These are phyloP conservation scores for Tetrapisispora iriomotensis DNA, from an alignment of 805 yeast species.

Conservation along the genomic window DNA sequence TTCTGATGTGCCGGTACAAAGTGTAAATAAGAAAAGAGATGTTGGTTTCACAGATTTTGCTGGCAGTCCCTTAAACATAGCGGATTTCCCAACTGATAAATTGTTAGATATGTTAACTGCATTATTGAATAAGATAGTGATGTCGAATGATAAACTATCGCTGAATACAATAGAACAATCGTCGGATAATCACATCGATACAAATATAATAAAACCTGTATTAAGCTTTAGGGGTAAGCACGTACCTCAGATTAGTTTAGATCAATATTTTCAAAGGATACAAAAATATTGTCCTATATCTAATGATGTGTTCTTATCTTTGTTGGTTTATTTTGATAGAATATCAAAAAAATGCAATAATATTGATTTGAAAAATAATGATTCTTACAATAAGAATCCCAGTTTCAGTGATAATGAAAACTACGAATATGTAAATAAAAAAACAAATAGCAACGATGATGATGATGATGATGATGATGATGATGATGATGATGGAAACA, in stretches of 20 bases:
- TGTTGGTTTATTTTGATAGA: slow-evolving; percentile 88
- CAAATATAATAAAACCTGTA: slow-evolving; percentile 33
- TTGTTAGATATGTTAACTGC: slow-evolving; percentile 79
- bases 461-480: neutral
- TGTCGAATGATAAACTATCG: slow-evolving; percentile 74
- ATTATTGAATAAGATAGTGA: slow-evolving; percentile 74
- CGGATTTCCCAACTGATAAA: slow-evolving; percentile 72
- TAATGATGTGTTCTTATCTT: slow-evolving; percentile 84
- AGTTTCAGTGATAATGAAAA: neutral
- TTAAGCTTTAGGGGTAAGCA: slow-evolving; percentile 93
- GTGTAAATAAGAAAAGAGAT: neutral
- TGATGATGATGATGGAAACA: slow-evolving; percentile 7
- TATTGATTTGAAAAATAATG: neutral
- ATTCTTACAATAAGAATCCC: too few relatives aligned
- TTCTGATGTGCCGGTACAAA: neutral
- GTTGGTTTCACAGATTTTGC: neutral
- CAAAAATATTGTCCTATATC: slow-evolving; percentile 98
- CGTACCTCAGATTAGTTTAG: slow-evolving; percentile 88
- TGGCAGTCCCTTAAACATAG: slow-evolving; percentile 39
- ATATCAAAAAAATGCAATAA: slow-evolving; percentile 57
- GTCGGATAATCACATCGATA: slow-evolving; percentile 23
- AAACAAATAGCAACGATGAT: neutral
- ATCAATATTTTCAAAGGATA: slow-evolving; percentile 81
- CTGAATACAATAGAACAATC: slow-evolving; percentile 3
- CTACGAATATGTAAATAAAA: neutral